Base-by-base conservation (phyloP, 176 grass and related monocot species). In the Musa schizocarpa region DNA sequence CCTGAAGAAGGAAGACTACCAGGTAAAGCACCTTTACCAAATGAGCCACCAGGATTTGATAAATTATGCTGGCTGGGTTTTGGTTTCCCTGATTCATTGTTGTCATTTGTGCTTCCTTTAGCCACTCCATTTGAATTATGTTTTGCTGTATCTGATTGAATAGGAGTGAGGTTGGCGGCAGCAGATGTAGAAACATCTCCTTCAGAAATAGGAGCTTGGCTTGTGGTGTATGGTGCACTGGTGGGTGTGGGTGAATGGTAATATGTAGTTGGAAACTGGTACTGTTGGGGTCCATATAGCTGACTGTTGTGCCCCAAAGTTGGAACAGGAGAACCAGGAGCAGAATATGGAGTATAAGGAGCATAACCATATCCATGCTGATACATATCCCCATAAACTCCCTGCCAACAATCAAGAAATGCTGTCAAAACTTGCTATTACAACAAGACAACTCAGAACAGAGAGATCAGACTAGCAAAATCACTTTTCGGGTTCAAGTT, bases 311-410 rank as follows among this genome's bases (percentile, higher is more conserved):
- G 84, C 64, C 81, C 82, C 54, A 87, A 50, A 50, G 88, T 79
- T 13, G 91, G 52, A 64, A 80, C 62, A 55, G 83, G 78, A 23
- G 83, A 85, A 50, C 73, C 78, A 58, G 72, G 72, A 56, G 83
- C 71, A 72, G 83, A 57, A 62, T 86, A 86, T 71, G 79, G 75
- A 63, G 83, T 75, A 68, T 89, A 92, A 22, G 83, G 82, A 52
- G 88, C 80, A 87, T 96, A 92, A 27, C 84, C 77, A 75, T 85
- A 91, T 10, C 68, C 52, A 29, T 74, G 72, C 19, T 74, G 72
- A 61, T 88, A 90, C 76, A 86, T 76, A 56, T 96, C 92, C 62
- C 88, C 84, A 78, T 96, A 92, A 77, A 76, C 77, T 76, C 84
- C 92, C 89, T 92, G 86, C 64, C 74, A 29, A 52, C 8, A 56